Conservation (phyloP, 192 early-diverging fungal species). For the Geranomyces variabilis region DNA sequence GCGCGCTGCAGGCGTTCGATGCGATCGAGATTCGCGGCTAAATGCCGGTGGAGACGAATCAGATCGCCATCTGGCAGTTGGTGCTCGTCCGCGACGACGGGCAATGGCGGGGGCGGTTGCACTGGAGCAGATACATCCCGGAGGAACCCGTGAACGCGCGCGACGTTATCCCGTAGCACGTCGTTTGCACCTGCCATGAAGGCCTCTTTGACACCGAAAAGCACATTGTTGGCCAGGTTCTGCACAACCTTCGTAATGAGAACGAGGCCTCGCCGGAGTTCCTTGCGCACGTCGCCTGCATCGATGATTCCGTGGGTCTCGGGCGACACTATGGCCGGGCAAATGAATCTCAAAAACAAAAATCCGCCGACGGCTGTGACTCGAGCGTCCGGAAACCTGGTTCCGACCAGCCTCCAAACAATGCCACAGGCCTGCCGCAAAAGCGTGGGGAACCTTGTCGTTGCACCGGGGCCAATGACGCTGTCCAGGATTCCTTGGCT, state of each 20-base stretch:
- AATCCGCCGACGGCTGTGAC: conserved; percentile 91
- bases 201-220: conserved; percentile 91
- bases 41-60: conserved; percentile 42
- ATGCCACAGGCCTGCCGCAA: conserved; percentile 84
- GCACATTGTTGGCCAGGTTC: conserved; percentile 92
- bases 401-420: conserved; percentile 74
- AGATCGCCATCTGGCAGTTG: conserved; percentile 35
- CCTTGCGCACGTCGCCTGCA: conserved; percentile 61
- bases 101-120: neutral
- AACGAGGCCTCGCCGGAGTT: conserved; percentile 83
- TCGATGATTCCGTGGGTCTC: conserved; percentile 77
- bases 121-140: conserved; percentile 65
- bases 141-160: conserved; percentile 78
- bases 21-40: conserved; percentile 48
- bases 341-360: conserved; percentile 94
- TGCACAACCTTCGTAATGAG: conserved; percentile 95
- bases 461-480: conserved; percentile 70
- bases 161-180: conserved; percentile 81
- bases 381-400: conserved; percentile 82
- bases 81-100: neutral
- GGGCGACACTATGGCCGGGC: conserved; percentile 93
- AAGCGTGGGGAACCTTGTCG: conserved; percentile 64
- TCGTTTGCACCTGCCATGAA: conserved; percentile 94
- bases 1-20: conserved; percentile 36
- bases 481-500: conserved; percentile 81